Conservation (phyloP, 345 rosid species). For the Acer saccharum region DNA sequence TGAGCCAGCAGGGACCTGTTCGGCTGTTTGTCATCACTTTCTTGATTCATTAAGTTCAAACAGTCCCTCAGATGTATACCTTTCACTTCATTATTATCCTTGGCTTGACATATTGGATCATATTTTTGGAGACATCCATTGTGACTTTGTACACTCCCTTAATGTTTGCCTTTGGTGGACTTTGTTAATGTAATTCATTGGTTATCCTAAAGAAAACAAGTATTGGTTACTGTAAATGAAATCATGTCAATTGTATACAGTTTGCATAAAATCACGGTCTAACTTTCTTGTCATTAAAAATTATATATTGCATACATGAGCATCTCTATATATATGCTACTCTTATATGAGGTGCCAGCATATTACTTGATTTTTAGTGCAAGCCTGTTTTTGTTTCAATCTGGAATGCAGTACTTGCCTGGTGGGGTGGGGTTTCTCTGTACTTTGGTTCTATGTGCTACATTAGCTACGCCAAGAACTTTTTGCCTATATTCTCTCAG, state of each 20-base stretch:
- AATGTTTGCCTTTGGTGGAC: background rate
- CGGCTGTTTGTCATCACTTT: background rate
- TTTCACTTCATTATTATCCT: no score
- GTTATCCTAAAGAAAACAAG: background rate
- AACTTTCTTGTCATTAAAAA: background rate
- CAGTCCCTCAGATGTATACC: background rate
- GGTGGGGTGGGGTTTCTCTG: background rate
- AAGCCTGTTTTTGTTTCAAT: background rate
- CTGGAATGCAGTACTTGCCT: background rate
- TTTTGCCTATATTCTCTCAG: background rate
- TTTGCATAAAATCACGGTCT: background rate
- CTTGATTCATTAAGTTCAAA: background rate
- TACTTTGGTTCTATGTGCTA: background rate
- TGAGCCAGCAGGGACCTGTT: background rate
- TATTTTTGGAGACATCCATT: constrained; percentile 10
- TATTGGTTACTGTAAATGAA: background rate
- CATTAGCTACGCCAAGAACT: background rate
- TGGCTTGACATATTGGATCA: background rate
- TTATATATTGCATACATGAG: background rate
- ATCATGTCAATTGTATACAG: background rate
- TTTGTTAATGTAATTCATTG: background rate
- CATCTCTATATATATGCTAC: background rate
- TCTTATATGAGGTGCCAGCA: background rate
- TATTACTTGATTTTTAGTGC: background rate
- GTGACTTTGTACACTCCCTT: background rate